Evolutionary conservation across 2,329 filamentous ascomycete species (phyloP).

Genomic region (Aspergillus ochraceoroseus): DNA sequence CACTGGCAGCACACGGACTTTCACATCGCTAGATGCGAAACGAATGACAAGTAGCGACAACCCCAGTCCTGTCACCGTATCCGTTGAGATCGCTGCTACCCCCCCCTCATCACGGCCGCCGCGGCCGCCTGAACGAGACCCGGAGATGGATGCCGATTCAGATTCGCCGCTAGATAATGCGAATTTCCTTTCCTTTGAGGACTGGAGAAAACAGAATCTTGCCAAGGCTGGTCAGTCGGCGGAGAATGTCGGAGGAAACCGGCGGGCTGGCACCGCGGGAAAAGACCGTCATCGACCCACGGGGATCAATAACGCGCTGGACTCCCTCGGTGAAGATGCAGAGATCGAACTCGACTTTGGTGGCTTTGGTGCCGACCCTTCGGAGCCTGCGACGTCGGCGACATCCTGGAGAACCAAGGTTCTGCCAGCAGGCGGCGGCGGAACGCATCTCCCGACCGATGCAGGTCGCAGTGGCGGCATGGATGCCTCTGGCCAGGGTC

Average conservation of each 20-base stretch:
- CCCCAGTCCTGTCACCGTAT: constrained; percentile 8
- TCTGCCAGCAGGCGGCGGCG: constrained; percentile 3
- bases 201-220: constrained; percentile 94
- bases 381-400: constrained; percentile 30
- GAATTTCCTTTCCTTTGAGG: constrained; percentile 92
- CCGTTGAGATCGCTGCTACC: constrained; percentile 1
- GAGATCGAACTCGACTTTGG: constrained; percentile 75
- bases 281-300: constrained; percentile 48
- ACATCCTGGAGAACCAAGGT: constrained; percentile 29
- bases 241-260: constrained; percentile 59
- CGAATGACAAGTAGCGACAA: too few relatives aligned
- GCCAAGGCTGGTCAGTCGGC: constrained; percentile 75
- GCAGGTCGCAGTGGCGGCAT: constrained; percentile 16
- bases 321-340: constrained; percentile 77
- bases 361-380: constrained; percentile 53
- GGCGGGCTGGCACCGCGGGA: constrained; percentile 47
- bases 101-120: constrained; percentile 1
- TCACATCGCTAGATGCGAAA: constrained; percentile 3
- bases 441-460: constrained; percentile 28
- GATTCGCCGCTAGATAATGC: constrained; percentile 67
- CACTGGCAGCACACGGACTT: not conserved
- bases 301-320: constrained; percentile 63
- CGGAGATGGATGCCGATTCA: constrained; percentile 58
- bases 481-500: constrained; percentile 40
- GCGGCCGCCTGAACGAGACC: constrained; percentile 22